Evolutionary conservation across 768 basidiomycete genomes (phyloP).

Genomic region (Pluteus cervinus): DNA sequence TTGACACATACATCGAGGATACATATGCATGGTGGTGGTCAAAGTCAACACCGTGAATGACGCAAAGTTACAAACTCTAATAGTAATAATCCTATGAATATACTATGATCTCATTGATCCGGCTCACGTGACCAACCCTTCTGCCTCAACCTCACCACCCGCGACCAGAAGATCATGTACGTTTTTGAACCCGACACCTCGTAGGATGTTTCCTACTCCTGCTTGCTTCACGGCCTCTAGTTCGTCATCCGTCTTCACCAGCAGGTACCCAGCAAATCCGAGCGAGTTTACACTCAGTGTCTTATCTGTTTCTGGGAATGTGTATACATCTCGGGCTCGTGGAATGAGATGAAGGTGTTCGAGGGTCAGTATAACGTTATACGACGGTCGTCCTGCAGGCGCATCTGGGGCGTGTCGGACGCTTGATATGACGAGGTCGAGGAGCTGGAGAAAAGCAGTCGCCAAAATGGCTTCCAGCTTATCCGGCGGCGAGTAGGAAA

Average conservation of each 20-base stretch:
- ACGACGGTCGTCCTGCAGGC: constrained; percentile 63
- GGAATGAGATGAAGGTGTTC: constrained; percentile 88
- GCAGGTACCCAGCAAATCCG: constrained; percentile 85
- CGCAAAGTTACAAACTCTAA: too few species aligned
- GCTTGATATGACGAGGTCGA: constrained; percentile 73
- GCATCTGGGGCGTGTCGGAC: constrained; percentile 62
- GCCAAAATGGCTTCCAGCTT: constrained; percentile 49
- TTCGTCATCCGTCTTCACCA: constrained; percentile 80
- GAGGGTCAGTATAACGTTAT: constrained; percentile 76
- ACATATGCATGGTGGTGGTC: too few species aligned
- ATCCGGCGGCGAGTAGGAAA: constrained; percentile 29
- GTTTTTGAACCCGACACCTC: constrained; percentile 57
- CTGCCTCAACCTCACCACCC: constrained; percentile 27
- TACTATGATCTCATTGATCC: too few species aligned
- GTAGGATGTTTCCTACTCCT: constrained; percentile 56
- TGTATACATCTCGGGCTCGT: constrained; percentile 57
- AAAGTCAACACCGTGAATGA: too few species aligned
- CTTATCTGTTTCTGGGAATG: constrained; percentile 46
- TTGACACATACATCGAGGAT: too few species aligned
- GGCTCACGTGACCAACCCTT: constrained; percentile 2
- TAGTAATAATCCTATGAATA: too few species aligned
- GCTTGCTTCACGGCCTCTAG: constrained; percentile 61
- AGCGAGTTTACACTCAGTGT: constrained; percentile 75
- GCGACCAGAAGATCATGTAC: constrained; percentile 62
- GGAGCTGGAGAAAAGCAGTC: constrained; percentile 59